Evolutionary conservation across 495 filamentous ascomycete genomes (phyloP), one percentile per base, ranked within the genome.

Genomic region (Aspergillus sclerotioniger): DNA sequence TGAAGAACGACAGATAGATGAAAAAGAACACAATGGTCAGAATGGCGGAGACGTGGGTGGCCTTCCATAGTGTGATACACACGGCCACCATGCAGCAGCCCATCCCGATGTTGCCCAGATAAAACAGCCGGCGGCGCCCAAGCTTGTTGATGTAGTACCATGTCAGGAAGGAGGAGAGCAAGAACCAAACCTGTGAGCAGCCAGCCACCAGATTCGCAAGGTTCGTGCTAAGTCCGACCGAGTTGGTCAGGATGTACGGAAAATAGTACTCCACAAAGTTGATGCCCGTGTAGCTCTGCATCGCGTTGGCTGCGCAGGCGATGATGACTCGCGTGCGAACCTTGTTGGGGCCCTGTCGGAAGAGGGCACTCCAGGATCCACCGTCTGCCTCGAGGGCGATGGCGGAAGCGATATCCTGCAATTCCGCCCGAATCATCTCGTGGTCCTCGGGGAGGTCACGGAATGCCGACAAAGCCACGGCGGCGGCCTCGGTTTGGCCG

Each of bases 381-480:
- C 25, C 25, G 25, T 25, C 25, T 2, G 25, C 25, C 25, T 25
- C 33, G 33, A 35, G 33, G 33, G 8, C 33, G 33, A 35, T 35
- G 2, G 33, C 33, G 2, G 33, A 13, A 1, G 33, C 33, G 2
- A 13, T 35, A 10, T 13, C 13, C 13, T 13, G 33, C 33, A 13
- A 8, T 8, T 35, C 13, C 9, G 33, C 9, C 2, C 33, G 33
- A 8, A 10, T 35, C 13, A 9, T 35, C 13, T 74, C 68, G 32
- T 62, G 62, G 49, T 75, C 69, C 37, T 60, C 33, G 8, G 56
- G 20, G 17, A 56, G 62, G 39, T 65, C 63, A 37, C 71, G 85
- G 78, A 56, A 87, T 81, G 31, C 74, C 67, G 73, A 91, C 82
- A 61, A 82, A 78, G 77, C 90, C 83, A 58, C 82, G 59, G 59